phyloP scores from a whole-genome alignment of 2,329 filamentous ascomycete genomes.

The Penicillium sp. region DNA sequence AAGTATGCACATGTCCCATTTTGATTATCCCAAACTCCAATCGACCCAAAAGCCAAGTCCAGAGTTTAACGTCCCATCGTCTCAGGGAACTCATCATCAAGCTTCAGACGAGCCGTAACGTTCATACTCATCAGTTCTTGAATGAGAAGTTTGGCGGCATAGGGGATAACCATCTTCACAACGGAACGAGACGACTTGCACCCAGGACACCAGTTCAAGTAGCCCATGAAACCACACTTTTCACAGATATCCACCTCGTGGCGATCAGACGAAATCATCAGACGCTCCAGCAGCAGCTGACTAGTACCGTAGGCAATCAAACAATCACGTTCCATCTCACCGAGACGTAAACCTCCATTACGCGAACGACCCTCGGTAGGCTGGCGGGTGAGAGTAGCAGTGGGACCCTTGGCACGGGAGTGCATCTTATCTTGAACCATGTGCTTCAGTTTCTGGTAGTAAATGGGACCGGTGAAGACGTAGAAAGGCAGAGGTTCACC shows the following conservation, averaged over 20 bases:
- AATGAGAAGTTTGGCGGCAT: constrained; percentile 91
- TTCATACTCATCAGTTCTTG: constrained; percentile 99
- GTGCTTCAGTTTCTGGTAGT: constrained; percentile 99
- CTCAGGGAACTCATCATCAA: constrained; percentile 87
- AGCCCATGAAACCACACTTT: constrained; percentile 90
- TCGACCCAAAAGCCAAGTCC: background rate
- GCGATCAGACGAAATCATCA: constrained; percentile 92
- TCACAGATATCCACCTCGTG: constrained; percentile 93
- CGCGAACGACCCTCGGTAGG: constrained; percentile 93
- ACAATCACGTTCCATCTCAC: constrained; percentile 99
- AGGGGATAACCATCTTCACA: constrained; percentile 92
- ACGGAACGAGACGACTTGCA: constrained; percentile 83
- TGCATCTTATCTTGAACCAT: constrained; percentile 99
- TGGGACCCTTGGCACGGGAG: constrained; percentile 82
- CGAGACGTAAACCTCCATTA: constrained; percentile 85
- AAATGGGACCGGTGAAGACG: constrained; percentile 98
- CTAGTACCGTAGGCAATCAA: constrained; percentile 94
- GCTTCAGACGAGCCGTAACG: constrained; percentile 83
- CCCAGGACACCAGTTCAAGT: constrained; percentile 89
- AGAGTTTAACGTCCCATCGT: constrained; percentile 32
- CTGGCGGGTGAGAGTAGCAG: constrained; percentile 88
- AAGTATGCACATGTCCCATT: constrained; percentile 17
- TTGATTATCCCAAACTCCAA: constrained; percentile 10
- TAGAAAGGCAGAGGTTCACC: constrained; percentile 92
- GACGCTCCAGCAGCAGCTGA: constrained; percentile 83